Evolutionary conservation across 2,329 filamentous ascomycete genomes (phyloP).

Genomic region (Phyllosticta paracitricarpa): DNA sequence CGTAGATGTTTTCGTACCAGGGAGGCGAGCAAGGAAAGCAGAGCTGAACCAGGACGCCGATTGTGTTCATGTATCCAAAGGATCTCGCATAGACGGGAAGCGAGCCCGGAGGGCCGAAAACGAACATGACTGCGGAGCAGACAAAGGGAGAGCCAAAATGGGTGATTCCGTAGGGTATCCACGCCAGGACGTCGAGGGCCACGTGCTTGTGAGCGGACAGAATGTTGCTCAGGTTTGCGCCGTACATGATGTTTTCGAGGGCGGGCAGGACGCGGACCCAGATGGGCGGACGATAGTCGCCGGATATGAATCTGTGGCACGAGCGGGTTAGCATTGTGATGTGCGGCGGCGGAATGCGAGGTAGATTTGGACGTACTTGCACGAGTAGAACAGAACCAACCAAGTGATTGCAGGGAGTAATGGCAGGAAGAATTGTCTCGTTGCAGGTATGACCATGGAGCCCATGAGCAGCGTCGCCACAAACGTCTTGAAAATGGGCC

Average conservation of each 20-base stretch:
- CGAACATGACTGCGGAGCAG: slow-evolving; percentile 68
- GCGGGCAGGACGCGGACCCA: slow-evolving; percentile 93
- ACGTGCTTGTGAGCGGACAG: slow-evolving; percentile 81
- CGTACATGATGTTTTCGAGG: slow-evolving; percentile 92
- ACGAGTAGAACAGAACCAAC: slow-evolving; percentile 84
- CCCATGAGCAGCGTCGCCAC: slow-evolving; percentile 57
- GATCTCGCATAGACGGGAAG: slow-evolving; percentile 74
- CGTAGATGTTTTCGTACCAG: slow-evolving; percentile 94
- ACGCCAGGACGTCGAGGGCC: slow-evolving; percentile 76
- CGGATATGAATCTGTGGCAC: slow-evolving; percentile 65
- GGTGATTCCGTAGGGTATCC: slow-evolving; percentile 84
- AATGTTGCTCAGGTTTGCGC: slow-evolving; percentile 91
- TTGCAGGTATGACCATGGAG: slow-evolving; percentile 70
- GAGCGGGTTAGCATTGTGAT: not conserved
- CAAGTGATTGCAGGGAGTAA: slow-evolving; percentile 78
- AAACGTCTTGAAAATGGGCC: slow-evolving; percentile 66
- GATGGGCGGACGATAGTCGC: slow-evolving; percentile 81
- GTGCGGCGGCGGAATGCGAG: not conserved
- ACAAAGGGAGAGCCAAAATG: slow-evolving; percentile 83
- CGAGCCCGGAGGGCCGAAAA: slow-evolving; percentile 79
- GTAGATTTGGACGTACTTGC: slow-evolving; percentile 58
- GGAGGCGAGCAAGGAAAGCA: slow-evolving; percentile 89
- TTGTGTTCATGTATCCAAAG: slow-evolving; percentile 87
- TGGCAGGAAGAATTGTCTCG: slow-evolving; percentile 83
- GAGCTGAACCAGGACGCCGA: slow-evolving; percentile 79